Evolutionary conservation across 1,284 basidiomycete species (phyloP).

Genomic region (Limonomyces culmigenus): DNA sequence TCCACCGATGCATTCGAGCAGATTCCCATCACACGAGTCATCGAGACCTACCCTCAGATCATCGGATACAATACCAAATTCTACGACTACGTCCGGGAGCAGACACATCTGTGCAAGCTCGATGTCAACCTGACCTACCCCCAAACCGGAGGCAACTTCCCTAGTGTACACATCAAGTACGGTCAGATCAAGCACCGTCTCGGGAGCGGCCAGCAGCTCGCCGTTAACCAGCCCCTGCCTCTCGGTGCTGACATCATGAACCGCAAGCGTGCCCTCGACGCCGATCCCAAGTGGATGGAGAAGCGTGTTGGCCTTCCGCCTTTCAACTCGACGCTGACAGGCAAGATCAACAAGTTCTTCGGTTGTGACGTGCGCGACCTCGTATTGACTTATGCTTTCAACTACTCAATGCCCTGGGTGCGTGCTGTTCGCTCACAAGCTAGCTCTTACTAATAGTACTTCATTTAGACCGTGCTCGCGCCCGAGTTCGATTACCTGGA

Average conservation of each 20-base stretch:
- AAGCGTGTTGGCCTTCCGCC: neutral
- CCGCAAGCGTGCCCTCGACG: neutral
- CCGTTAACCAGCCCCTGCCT: too few relatives aligned
- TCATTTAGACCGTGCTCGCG: constrained; percentile 11
- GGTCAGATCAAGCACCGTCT: neutral
- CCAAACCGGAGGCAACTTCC: constrained; percentile 31
- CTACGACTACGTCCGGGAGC: constrained; percentile 9
- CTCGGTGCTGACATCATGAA: neutral
- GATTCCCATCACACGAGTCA: neutral
- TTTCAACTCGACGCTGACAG: constrained; percentile 14
- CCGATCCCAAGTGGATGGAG: neutral
- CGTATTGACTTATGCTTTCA: constrained; percentile 40
- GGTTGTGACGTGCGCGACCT: constrained; percentile 36
- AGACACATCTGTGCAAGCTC: constrained; percentile 39
- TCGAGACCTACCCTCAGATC: constrained; percentile 3
- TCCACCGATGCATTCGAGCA: neutral
- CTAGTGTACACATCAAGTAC: constrained; percentile 13
- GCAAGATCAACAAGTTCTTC: constrained; percentile 39
- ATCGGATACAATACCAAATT: constrained; percentile 6
- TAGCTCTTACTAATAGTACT: too few relatives aligned
- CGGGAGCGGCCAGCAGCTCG: too few relatives aligned
- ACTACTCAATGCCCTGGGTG: constrained; percentile 51
- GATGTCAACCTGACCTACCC: constrained; percentile 58
- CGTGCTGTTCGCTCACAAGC: too few relatives aligned
- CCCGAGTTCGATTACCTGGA: neutral